Base-by-base conservation (phyloP, 2,329 filamentous ascomycete genomes). In the Scedosporium minutisporum region DNA sequence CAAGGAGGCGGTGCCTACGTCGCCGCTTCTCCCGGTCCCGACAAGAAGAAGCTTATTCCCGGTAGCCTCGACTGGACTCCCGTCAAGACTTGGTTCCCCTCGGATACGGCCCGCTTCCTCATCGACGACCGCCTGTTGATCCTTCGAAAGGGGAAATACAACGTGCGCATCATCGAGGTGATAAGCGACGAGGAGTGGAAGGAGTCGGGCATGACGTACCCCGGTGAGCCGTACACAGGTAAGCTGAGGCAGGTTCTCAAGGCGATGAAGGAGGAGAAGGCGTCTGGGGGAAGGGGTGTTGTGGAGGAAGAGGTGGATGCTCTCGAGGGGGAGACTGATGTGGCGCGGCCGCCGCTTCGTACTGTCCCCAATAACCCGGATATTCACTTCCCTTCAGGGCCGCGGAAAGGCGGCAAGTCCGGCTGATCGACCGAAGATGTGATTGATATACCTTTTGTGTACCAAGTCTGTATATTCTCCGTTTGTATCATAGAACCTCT, bases 141-240 rank as follows among this genome's bases (percentile, higher is more conserved):
- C 67, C 74, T 88, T 61, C 82, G 86, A 66, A 84, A 80, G 69
- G 85, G 85, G 66, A 87, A 86, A 75, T 81, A 86, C 72, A 85
- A 87, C 65, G 72, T 88, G 57, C 81, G 84, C 57, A 79, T 87
- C 66, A 77, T 88, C 60, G 77, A 87, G 72, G 76, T 88, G 65
- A 75, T 88, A 33, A 75, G 73, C 65, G 82, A 88, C 68, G 75
- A 82, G 57, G 79, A 80, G 64, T 87, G 81, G 78, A 68, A 72
- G 51, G 68, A 66, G 4, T 79, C 76, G 63, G 83, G 83, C 29
- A 63, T 75, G 65, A 73, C 73, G 18, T 86, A 86, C 70, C 78
- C 80, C 0, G 84, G 84, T 55, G 75, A 84, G 72, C 76, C 80
- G 0, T 75, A 68, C 67, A 82, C 77, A 6, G 83, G 83, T 59